Conservation (phyloP, 352 stramenopile genomes). For the Aphanomyces cochlioides region DNA sequence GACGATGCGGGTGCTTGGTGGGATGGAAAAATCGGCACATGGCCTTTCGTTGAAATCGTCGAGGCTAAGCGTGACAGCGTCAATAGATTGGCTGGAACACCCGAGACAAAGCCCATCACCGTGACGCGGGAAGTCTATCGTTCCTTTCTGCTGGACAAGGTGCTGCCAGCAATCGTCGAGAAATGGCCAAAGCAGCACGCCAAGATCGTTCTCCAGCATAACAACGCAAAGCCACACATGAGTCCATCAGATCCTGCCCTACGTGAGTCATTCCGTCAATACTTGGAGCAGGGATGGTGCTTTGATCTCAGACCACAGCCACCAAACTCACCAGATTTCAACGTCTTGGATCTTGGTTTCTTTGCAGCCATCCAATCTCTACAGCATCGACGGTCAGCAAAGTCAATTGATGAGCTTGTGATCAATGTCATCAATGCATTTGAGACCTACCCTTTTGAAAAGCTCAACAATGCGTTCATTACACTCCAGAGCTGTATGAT, state of each 20-base stretch:
- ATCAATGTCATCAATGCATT: too few species aligned
- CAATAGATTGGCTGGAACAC: too few species aligned
- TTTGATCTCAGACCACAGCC: not conserved
- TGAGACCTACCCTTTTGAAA: too few species aligned
- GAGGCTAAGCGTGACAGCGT: too few species aligned
- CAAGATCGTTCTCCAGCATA: not conserved
- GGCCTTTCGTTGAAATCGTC: too few species aligned
- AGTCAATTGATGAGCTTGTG: not conserved
- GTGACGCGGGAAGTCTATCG: too few species aligned
- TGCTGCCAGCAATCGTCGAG: not conserved
- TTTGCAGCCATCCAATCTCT: constrained; percentile 28
- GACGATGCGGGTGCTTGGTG: not conserved
- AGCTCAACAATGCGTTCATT: too few species aligned
- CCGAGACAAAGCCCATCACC: too few species aligned
- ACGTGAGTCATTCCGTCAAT: not conserved
- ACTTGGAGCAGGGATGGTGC: not conserved
- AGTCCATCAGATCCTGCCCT: not conserved
- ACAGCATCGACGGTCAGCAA: constrained; percentile 11
- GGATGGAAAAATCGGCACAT: too few species aligned
- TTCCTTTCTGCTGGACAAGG: too few species aligned
- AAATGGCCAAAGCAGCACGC: not conserved
- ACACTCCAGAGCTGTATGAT: too few species aligned
- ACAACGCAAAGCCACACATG: not conserved
- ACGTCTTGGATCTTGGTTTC: constrained; percentile 29
- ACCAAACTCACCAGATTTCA: constrained; percentile 25